Conservation (phyloP, 148 eudicot genomes). For the Agrostemma githago region DNA sequence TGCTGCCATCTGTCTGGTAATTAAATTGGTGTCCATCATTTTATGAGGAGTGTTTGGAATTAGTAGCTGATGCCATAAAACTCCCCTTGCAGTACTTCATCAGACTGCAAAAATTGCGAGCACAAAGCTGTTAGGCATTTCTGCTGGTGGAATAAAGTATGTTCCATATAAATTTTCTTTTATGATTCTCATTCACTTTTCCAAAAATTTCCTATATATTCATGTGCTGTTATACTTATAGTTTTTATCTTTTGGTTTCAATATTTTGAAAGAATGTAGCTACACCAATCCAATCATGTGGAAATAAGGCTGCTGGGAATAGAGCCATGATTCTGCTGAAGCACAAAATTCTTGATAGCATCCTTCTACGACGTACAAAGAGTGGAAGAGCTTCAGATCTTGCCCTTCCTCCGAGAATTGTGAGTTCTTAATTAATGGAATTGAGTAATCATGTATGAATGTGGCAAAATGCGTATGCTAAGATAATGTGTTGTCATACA, state of each 20-base stretch:
- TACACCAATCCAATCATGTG: conserved; percentile 55
- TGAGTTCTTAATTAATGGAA: conserved; percentile 31
- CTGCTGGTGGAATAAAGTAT: conserved; percentile 93
- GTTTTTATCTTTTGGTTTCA: conserved; percentile 2
- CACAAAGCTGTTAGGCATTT: conserved; percentile 85
- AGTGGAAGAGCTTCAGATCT: conserved; percentile 92
- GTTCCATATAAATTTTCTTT: conserved; percentile 5
- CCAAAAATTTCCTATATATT: neutral
- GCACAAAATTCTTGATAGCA: conserved; percentile 63
- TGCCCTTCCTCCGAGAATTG: conserved; percentile 91
- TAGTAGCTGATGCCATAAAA: neutral
- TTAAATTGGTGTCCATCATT: neutral
- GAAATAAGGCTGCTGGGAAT: conserved; percentile 44
- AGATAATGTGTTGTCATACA: too few species aligned
- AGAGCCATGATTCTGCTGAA: conserved; percentile 79
- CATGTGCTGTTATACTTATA: conserved; percentile 1
- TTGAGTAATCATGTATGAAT: too few species aligned
- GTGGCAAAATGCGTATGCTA: too few species aligned
- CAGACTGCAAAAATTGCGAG: conserved; percentile 55
- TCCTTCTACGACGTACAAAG: conserved; percentile 80
- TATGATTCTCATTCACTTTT: conserved; percentile 4
- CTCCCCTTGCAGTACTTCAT: conserved; percentile 37
- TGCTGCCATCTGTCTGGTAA: neutral
- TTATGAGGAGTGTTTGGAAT: neutral
- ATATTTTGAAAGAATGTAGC: conserved; percentile 49